Base-by-base conservation (phyloP, 495 filamentous ascomycete species). In the Penicillium atrosanguineum region DNA sequence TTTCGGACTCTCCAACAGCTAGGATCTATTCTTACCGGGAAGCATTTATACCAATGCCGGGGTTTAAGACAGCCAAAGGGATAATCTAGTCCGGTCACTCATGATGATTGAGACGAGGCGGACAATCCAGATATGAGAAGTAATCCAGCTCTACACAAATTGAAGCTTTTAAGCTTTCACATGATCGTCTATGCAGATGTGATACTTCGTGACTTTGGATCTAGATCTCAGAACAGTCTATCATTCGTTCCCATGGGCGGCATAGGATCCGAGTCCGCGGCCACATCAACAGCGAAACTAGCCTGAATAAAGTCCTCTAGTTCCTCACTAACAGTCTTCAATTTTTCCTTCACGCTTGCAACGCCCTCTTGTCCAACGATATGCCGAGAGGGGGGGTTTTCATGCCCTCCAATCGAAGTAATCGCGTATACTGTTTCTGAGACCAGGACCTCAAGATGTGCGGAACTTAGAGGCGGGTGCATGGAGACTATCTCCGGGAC, bases 241-340 rank as follows among this genome's bases (percentile, higher is more conserved):
- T 52, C 40, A 14, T 34, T 46, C 29, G 31, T 38, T 9, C n/a
- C n/a, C 46, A 58, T 62, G 26, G 56, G 38, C 25, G 59, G 40
- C 38, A 57, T 48, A 34, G 62, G 52, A 52, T 73, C 70, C n/a
- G 61, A 57, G 57, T 73, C 66, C 21, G 65, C 67, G 25, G 69
- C 83, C 60, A 92, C 88, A 67, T 94, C 91, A 34, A 92, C 90
- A 1, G 87, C 87, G 56, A 87, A 79, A 55, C 91, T 96, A 20
- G 89, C 87, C 59, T 94, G 89, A 28, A 96, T 86, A 72, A 97
- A 97, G 52, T 97, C 94, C 67, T 97, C 94, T 37, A 97, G 63
- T 71, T 97, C 94, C 65, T 97, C 92, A 48, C 90, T 95, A 2
- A 96, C 87, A 19, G 91, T 97, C 77, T 95, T 96, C 48, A 98